Percentiles rank a stretch among this genome's conserved stretches.
Conservation (phyloP, 2,329 filamentous ascomycete species). For the Penicillium concentricum region DNA sequence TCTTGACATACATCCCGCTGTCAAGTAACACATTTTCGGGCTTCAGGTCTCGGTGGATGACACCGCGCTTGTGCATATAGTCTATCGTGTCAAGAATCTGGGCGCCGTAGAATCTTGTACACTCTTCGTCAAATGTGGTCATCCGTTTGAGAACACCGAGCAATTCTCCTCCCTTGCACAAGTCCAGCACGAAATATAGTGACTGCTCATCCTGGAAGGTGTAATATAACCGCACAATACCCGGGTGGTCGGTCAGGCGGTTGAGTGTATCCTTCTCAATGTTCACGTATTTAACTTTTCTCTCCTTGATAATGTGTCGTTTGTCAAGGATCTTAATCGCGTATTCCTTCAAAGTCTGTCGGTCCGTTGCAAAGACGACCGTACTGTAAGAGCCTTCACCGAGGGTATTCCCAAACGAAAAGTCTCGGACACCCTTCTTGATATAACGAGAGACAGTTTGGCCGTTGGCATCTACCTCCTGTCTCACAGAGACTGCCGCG, state of each 20-base stretch:
- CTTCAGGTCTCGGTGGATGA: slow-evolving; percentile 95
- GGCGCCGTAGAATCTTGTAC: slow-evolving; percentile 88
- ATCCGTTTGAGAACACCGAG: slow-evolving; percentile 92
- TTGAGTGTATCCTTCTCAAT: slow-evolving; percentile 99
- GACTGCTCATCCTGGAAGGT: slow-evolving; percentile 97
- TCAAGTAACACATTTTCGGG: slow-evolving; percentile 96
- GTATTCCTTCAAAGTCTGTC: slow-evolving; percentile 92
- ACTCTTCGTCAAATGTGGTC: slow-evolving; percentile 91
- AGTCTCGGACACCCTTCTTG: slow-evolving; percentile 97
- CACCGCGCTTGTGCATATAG: slow-evolving; percentile 95
- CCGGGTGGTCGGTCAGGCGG: slow-evolving; percentile 90
- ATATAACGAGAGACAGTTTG: slow-evolving; percentile 78
- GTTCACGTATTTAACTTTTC: slow-evolving; percentile 99
- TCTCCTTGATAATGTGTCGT: slow-evolving; percentile 98
- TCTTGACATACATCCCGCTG: slow-evolving; percentile 95
- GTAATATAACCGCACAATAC: slow-evolving; percentile 94
- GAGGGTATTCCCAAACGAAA: slow-evolving; percentile 84
- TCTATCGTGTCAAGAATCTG: slow-evolving; percentile 95
- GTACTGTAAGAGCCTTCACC: slow-evolving; percentile 98
- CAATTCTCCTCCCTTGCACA: slow-evolving; percentile 88
- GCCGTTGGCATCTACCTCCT: slow-evolving; percentile 82
- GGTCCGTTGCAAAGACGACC: slow-evolving; percentile 87
- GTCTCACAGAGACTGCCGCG: slow-evolving; percentile 77
- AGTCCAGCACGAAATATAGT: slow-evolving; percentile 92
- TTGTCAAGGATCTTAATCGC: slow-evolving; percentile 98